Base-by-base conservation (phyloP, 768 basidiomycete species). In the Termitomyces eurrhizus region DNA sequence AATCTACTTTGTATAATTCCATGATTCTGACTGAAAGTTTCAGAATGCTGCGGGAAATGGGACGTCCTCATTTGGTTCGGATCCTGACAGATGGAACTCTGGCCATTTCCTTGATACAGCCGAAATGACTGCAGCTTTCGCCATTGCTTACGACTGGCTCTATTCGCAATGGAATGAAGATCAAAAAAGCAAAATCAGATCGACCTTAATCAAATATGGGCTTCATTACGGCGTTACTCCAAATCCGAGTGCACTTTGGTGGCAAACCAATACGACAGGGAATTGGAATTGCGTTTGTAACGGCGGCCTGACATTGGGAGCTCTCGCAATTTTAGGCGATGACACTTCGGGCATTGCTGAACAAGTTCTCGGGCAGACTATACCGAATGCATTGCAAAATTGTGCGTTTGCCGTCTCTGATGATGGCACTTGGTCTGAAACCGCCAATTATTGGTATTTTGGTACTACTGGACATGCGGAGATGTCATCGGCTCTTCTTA, bases 281-380 rank as follows among this genome's bases (percentile, higher is more conserved):
- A 99, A 98, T 80, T 99, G 97, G 97, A 99, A 99, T 73, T 98
- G 96, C 72, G 92, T 93, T 59, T 94, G 89, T 78, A 98, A 98
- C 72, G 83, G 85, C 51, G 97, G 97, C 59, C 77, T 98, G 63
- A 93, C 90, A 21, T 72, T 98, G 70, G 97, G 83, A 50, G 84
- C 97, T 1, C 86, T 99, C 59, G 95, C 97, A 37, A 94, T 99
- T 68, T 76, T 94, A 14, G 87, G 82, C 36, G 92, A 95, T 65
- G 89, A 96, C 66, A 83, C 81, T 14, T 89, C 89, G 7, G 91
- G 92, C 39, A 78, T 75, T 51, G 91, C 96, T 0, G 67, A 77
- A 58, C 75, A 82, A 52, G 75, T 96, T 24, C 83, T 99, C 45
- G 75, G 77, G 33, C 72, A 83, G 62, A 89, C 92, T 16, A 75